Conservation (phyloP, 2,329 filamentous ascomycete genomes). For the Fusarium guadeloupense region DNA sequence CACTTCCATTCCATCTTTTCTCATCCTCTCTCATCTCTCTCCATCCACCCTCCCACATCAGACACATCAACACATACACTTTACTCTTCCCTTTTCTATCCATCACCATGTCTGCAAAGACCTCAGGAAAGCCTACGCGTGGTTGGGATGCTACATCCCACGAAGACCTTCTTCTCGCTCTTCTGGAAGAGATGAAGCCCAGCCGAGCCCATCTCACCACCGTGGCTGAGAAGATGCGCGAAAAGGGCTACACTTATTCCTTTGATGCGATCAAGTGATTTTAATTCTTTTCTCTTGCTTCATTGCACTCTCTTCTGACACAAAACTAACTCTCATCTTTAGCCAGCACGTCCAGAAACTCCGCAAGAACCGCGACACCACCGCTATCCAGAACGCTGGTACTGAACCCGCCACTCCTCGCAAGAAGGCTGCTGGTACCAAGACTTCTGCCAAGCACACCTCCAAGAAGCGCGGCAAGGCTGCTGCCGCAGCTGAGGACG, state of each 20-base stretch:
- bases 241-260: slow-evolving; percentile 52
- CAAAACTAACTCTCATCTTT: slow-evolving; percentile 24
- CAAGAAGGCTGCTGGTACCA: slow-evolving; percentile 30
- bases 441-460: slow-evolving; percentile 45
- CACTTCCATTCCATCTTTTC: neutral
- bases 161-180: slow-evolving; percentile 50
- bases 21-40: neutral
- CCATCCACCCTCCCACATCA: neutral
- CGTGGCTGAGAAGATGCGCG: slow-evolving; percentile 46
- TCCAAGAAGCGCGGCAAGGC: slow-evolving; percentile 41
- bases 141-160: slow-evolving; percentile 52
- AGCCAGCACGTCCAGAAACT: slow-evolving; percentile 60
- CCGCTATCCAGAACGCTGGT: slow-evolving; percentile 33
- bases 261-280: slow-evolving; percentile 54
- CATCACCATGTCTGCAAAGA: slow-evolving; percentile 15
- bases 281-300: slow-evolving; percentile 2
- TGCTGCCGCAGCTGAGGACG: slow-evolving; percentile 12
- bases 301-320: neutral
- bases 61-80: neutral
- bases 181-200: slow-evolving; percentile 51
- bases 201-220: slow-evolving; percentile 46
- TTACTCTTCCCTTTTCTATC: neutral
- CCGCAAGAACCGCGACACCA: slow-evolving; percentile 48
- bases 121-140: slow-evolving; percentile 38
- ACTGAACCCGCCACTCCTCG: slow-evolving; percentile 34